Evolutionary conservation across 1,284 basidiomycete genomes (phyloP).

Genomic region (Cystobasidiaceae sp.): DNA sequence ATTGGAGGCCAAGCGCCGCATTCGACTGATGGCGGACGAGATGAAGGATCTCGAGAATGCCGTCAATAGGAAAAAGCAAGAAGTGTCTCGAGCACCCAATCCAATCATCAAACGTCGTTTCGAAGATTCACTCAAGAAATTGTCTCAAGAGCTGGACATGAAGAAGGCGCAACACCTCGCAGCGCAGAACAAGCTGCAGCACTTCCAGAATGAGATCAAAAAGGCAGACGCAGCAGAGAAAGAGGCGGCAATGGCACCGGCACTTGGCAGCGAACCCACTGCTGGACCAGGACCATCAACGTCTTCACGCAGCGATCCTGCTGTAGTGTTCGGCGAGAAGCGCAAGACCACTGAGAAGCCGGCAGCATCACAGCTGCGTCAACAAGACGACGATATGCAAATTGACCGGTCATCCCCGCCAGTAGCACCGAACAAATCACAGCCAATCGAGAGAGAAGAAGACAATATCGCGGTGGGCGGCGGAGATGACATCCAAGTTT

Average conservation of each 20-base stretch:
- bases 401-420: not conserved
- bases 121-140: slow-evolving; percentile 66
- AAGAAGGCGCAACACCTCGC: slow-evolving; percentile 60
- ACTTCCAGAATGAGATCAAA: slow-evolving; percentile 29
- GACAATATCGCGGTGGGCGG: not conserved
- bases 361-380: not conserved
- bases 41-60: slow-evolving; percentile 82
- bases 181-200: slow-evolving; percentile 37
- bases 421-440: no score
- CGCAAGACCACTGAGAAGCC: not conserved
- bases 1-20: slow-evolving; percentile 48
- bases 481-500: slow-evolving; percentile 17
- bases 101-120: slow-evolving; percentile 90
- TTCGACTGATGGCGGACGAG: slow-evolving; percentile 61
- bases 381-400: slow-evolving; percentile 15
- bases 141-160: slow-evolving; percentile 65
- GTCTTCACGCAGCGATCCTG: not conserved
- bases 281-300: not conserved
- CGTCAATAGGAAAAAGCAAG: slow-evolving; percentile 75
- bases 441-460: not conserved
- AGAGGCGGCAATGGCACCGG: slow-evolving; percentile 1
- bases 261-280: not conserved
- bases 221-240: slow-evolving; percentile 26
- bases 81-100: slow-evolving; percentile 80
- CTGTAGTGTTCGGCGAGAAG: slow-evolving; percentile 18